These are phyloP conservation scores for Cyberlindnera bimundalis DNA, from an alignment of 805 yeast genomes.

Conservation along the genomic window DNA sequence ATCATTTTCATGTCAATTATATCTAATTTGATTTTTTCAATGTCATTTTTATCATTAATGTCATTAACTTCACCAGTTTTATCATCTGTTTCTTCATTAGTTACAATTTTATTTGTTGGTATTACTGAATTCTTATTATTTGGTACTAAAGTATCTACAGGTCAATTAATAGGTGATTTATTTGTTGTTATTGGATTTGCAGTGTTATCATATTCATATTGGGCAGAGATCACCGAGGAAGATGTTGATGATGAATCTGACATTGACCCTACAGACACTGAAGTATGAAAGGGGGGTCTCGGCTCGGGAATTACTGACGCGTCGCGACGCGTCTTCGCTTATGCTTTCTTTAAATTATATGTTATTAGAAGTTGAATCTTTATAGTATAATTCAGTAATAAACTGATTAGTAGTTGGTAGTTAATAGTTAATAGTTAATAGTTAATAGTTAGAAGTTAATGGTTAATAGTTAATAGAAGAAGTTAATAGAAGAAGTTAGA, in stretches of 20 bases:
- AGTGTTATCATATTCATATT: constrained; percentile 59
- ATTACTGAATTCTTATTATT: constrained; percentile 68
- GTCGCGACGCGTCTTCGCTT: constrained; percentile 1
- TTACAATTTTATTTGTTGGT: constrained; percentile 80
- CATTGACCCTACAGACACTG: constrained; percentile 21
- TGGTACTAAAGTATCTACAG: constrained; percentile 49
- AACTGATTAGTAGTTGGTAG: too few relatives aligned
- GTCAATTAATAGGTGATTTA: constrained; percentile 66
- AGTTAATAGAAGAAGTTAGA: too few relatives aligned
- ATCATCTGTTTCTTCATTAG: constrained; percentile 62
- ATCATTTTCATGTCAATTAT: constrained; percentile 50
- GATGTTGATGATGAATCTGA: constrained; percentile 34
- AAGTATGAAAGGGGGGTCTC: constrained; percentile 3
- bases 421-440: too few relatives aligned
- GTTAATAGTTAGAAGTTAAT: too few relatives aligned
- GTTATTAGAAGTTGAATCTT: too few relatives aligned
- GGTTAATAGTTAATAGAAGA: too few relatives aligned
- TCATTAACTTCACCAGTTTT: constrained; percentile 83
- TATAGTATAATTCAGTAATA: too few relatives aligned
- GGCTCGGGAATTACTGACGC: too few relatives aligned
- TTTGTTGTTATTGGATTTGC: constrained; percentile 68
- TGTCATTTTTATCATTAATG: constrained; percentile 71
- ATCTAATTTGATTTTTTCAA: constrained; percentile 66
- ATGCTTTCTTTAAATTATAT: too few relatives aligned
- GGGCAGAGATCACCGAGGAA: constrained; percentile 56